Conservation (phyloP, 176 grass and related monocot species). For the Pontederia paniculata region DNA sequence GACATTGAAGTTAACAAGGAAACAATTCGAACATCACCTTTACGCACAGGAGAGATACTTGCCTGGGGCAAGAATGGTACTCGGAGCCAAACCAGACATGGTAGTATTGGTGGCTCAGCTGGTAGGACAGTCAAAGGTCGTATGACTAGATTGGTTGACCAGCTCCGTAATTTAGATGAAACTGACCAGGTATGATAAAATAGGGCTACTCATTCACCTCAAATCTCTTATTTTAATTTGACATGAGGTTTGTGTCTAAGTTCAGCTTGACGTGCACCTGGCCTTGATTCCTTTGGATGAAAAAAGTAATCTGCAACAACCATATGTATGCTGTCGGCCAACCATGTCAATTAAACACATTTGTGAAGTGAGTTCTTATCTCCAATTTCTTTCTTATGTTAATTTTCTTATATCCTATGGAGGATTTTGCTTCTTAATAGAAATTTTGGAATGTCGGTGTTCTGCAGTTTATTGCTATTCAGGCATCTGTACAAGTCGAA, state of each 20-base stretch:
- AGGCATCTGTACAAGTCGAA: slow-evolving; percentile 43
- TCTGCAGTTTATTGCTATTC: slow-evolving; percentile 54
- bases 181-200: slow-evolving; percentile 18
- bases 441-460: slow-evolving; percentile 26
- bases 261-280: slow-evolving; percentile 48
- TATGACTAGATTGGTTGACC: slow-evolving; percentile 51
- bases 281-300: slow-evolving; percentile 43
- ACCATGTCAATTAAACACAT: slow-evolving; percentile 45
- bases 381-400: slow-evolving; percentile 2
- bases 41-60: slow-evolving; percentile 51
- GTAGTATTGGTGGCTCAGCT: slow-evolving; percentile 39
- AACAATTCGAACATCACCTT: slow-evolving; percentile 33
- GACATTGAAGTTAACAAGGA: slow-evolving; percentile 38
- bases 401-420: neutral
- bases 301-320: slow-evolving; percentile 37
- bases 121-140: slow-evolving; percentile 38
- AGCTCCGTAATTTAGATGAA: slow-evolving; percentile 44
- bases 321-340: slow-evolving; percentile 55
- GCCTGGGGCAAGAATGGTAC: slow-evolving; percentile 80
- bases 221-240: neutral
- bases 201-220: neutral
- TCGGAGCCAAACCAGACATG: slow-evolving; percentile 56
- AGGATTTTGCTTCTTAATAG: neutral
- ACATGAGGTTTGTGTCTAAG: slow-evolving; percentile 1
- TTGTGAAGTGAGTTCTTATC: slow-evolving; percentile 37